A percentile compares a stretch with the other conserved stretches of the same genome.
Evolutionary conservation across 1,139 yeast genomes (phyloP).

Genomic region (Arxiozyma slooffiae): DNA sequence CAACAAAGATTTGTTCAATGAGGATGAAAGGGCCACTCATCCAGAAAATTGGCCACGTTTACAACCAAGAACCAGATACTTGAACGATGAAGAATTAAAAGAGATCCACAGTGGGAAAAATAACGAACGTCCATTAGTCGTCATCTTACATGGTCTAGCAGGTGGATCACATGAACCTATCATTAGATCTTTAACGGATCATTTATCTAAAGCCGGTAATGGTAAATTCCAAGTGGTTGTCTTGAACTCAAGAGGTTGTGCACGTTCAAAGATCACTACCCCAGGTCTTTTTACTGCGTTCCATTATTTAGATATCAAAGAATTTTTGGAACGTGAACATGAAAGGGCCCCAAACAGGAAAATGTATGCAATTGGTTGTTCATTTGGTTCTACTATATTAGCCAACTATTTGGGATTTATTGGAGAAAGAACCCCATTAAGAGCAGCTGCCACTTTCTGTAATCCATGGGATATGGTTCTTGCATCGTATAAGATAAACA

Average conservation of each 20-base stretch:
- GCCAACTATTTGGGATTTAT: slow-evolving; percentile 74
- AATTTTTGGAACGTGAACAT: slow-evolving; percentile 44
- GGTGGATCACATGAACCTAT: slow-evolving; percentile 91
- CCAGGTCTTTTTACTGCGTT: slow-evolving; percentile 67
- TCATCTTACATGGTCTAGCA: slow-evolving; percentile 74
- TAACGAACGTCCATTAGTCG: slow-evolving; percentile 51
- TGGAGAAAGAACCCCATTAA: slow-evolving; percentile 43
- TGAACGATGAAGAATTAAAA: slow-evolving; percentile 43
- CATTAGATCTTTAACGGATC: slow-evolving; percentile 50
- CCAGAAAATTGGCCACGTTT: slow-evolving; percentile 64
- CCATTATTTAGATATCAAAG: slow-evolving; percentile 64
- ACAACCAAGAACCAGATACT: slow-evolving; percentile 70
- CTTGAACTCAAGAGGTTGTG: slow-evolving; percentile 77
- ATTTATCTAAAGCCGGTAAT: slow-evolving; percentile 23
- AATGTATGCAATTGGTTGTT: slow-evolving; percentile 69
- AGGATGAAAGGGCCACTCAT: slow-evolving; percentile 44
- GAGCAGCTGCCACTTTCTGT: slow-evolving; percentile 60
- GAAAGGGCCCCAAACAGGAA: slow-evolving; percentile 59
- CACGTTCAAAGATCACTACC: slow-evolving; percentile 67
- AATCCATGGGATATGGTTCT: slow-evolving; percentile 78
- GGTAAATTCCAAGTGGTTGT: slow-evolving; percentile 57
- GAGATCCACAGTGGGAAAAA: slow-evolving; percentile 19
- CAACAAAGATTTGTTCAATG: slow-evolving; percentile 39
- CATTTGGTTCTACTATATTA: slow-evolving; percentile 77
- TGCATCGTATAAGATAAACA: slow-evolving; percentile 43